Conservation (phyloP, 164 flowering plant genomes). For the Magnolia sinica region DNA sequence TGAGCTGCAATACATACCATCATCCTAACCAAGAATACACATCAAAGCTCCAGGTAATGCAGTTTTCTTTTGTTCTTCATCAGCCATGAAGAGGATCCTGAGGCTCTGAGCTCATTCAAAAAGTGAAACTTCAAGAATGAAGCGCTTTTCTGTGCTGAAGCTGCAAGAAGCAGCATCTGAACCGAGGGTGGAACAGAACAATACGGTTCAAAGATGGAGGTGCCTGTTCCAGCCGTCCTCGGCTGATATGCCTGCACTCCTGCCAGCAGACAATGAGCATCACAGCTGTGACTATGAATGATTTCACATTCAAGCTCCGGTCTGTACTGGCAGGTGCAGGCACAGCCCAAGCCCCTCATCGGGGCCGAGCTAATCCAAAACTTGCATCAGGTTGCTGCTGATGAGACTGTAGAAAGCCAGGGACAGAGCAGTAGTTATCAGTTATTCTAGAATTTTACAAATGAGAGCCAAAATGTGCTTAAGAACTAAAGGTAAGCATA, state of each 20-base stretch:
- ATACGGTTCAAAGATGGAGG: conserved; percentile 1
- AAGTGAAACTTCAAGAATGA: conserved; percentile 6
- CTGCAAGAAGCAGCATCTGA: conserved; percentile 32
- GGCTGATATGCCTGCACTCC: conserved; percentile 71
- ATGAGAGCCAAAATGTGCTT: neutral
- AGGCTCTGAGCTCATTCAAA: conserved; percentile 24
- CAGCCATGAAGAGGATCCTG: conserved; percentile 18
- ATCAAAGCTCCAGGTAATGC: conserved; percentile 19
- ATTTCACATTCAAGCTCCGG: conserved; percentile 8
- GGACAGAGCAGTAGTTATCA: neutral
- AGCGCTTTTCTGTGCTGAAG: conserved; percentile 20
- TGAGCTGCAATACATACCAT: conserved; percentile 15
- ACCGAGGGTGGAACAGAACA: conserved; percentile 28
- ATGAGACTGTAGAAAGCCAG: conserved; percentile 54
- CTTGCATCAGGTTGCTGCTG: conserved; percentile 86
- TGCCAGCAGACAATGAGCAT: conserved; percentile 27
- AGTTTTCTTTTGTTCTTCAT: conserved; percentile 6
- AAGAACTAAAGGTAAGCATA: neutral
- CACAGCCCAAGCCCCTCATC: conserved; percentile 96
- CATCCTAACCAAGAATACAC: conserved; percentile 12
- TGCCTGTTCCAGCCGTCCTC: conserved; percentile 37
- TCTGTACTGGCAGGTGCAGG: conserved; percentile 75
- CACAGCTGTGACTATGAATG: conserved; percentile 10
- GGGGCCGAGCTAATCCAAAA: conserved; percentile 99
- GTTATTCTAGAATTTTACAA: neutral